Evolutionary conservation across 306 rosid genomes (phyloP), one percentile per base, ranked within the genome.

Genomic region (Trichosanthes truncata): DNA sequence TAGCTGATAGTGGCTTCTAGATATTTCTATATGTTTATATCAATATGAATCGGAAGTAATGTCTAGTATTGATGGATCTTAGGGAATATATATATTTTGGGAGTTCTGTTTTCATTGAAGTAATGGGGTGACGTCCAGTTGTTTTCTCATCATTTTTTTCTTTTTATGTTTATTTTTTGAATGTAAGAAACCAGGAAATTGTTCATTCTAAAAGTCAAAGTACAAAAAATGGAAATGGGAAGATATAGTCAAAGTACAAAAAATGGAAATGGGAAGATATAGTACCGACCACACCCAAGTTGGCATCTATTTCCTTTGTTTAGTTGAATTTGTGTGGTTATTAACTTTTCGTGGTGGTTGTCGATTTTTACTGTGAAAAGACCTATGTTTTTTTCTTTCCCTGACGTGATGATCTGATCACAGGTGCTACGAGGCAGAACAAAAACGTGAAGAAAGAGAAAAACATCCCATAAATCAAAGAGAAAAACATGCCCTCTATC

Each of bases 371-470:
- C 56, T 56, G 59, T 57, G 46, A 20, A 5, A 41, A 15, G n/a
- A 23, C 38, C 13, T 18, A 1, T 13, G 26, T 18, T 77, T 13
- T 55, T 46, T 26, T 35, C 9, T 63, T 77, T 21, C n/a, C 33
- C 65, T 62, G 25, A 40, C 49, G 13, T 38, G 65, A 14, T 79
- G 77, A 9, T 79, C 26, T 63, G 38, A 6, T 84, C 49, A 25
- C 84, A 92, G 97, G 91, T 95, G 99, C 86, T 85, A 91, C 12
- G 97, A 91, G 87, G 87, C 78, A 78, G 99, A 95, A 82, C 87
- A 86, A 80, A 93, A 89, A 74, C 93, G 90, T 81, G 99, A 95
- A 82, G 99, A 95, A 83, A 88, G 98, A 85, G 98, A 95, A 18
- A 86, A 88, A 13, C 99, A 95, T 87, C 97, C 99, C 79, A 66